A percentile compares a stretch with the other conserved stretches of the same genome.
These are phyloP conservation scores for Evansstolkia leycettana DNA, from an alignment of 495 filamentous ascomycete genomes.

Conservation along the genomic window DNA sequence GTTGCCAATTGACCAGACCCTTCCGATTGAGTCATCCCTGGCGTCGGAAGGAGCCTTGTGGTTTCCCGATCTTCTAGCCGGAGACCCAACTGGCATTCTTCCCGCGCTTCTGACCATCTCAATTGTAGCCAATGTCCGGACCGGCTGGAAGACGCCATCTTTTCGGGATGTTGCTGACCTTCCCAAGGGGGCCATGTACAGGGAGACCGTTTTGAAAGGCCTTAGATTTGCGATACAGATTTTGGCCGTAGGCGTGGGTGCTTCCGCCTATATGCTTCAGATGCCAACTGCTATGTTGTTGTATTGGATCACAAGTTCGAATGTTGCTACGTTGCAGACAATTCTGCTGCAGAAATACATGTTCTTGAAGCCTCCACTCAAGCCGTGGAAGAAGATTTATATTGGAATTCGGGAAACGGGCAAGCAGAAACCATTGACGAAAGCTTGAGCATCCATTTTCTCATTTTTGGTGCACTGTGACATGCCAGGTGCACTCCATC, in stretches of 20 bases:
- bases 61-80: slow-evolving; percentile 62
- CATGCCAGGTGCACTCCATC: too few relatives aligned
- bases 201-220: slow-evolving; percentile 4
- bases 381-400: slow-evolving; percentile 9
- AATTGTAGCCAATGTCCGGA: slow-evolving; percentile 23
- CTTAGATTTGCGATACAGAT: slow-evolving; percentile 17
- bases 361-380: slow-evolving; percentile 14
- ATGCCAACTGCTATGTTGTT: slow-evolving; percentile 54
- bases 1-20: too few relatives aligned
- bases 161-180: slow-evolving; percentile 13
- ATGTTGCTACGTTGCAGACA: slow-evolving; percentile 27
- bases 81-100: slow-evolving; percentile 59
- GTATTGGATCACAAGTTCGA: slow-evolving; percentile 56
- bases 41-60: slow-evolving; percentile 63
- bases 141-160: slow-evolving; percentile 17
- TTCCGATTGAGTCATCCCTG: slow-evolving; percentile 41
- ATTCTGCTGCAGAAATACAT: slow-evolving; percentile 22
- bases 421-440: slow-evolving; percentile 6
- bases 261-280: slow-evolving; percentile 19
- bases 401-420: slow-evolving; percentile 8
- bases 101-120: slow-evolving; percentile 40
- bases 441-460: not conserved
- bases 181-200: slow-evolving; percentile 15
- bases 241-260: slow-evolving; percentile 20
- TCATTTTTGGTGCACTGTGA: too few relatives aligned